A percentile compares a stretch with the other conserved stretches of the same genome.
These are phyloP conservation scores for Cyberlindnera suaveolens DNA, from an alignment of 805 yeast species.

Conservation along the genomic window DNA sequence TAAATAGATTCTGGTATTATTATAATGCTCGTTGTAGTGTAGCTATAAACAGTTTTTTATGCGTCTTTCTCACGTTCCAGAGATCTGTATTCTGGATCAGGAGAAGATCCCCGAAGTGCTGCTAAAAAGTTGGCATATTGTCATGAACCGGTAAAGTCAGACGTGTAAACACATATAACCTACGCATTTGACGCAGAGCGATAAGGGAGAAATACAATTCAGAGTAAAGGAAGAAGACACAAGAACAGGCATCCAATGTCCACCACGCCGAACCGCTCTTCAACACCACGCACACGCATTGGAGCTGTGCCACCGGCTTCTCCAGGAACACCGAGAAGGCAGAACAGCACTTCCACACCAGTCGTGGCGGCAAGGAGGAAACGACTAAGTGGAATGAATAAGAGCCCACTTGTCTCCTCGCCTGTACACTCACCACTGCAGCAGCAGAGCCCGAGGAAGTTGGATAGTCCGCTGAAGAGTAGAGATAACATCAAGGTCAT, in stretches of 20 bases:
- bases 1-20: conserved; percentile 14
- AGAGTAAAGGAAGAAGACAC: too few species aligned
- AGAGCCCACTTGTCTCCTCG: not conserved
- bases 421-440: not conserved
- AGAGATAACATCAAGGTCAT: conserved; percentile 52
- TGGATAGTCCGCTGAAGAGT: conserved; percentile 2
- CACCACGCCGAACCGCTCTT: not conserved
- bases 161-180: too few species aligned
- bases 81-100: too few species aligned
- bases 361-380: not conserved
- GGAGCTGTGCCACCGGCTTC: not conserved
- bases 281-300: not conserved
- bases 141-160: too few species aligned
- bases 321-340: not conserved
- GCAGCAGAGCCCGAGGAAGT: not conserved
- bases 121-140: too few species aligned
- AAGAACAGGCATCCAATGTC: not conserved
- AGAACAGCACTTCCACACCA: not conserved
- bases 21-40: too few species aligned
- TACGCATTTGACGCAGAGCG: too few species aligned
- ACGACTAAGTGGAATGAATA: not conserved
- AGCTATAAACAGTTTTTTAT: too few species aligned
- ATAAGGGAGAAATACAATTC: too few species aligned
- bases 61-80: too few species aligned
- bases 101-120: too few species aligned